Evolutionary conservation across 805 yeast genomes (phyloP).

Genomic region (Pichia thaimueangensis): DNA sequence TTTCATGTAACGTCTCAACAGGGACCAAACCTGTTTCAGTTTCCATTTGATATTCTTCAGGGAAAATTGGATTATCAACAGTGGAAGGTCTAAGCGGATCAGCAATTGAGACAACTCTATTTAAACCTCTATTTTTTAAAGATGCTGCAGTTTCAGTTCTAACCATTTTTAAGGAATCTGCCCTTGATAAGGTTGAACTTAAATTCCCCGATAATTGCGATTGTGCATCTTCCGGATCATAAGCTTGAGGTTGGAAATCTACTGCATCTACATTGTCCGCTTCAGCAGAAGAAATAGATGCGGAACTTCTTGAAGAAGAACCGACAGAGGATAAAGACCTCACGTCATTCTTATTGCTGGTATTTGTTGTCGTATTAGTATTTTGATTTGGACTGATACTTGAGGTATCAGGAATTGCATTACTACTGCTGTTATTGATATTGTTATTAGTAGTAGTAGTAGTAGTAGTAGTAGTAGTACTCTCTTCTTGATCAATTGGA

Average conservation of each 20-base stretch:
- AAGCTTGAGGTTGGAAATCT: slow-evolving; percentile 40
- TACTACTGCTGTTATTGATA: neutral
- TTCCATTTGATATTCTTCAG: slow-evolving; percentile 87
- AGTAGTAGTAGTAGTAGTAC: no score
- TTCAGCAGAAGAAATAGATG: slow-evolving; percentile 9
- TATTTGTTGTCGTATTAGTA: neutral
- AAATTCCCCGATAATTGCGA: slow-evolving; percentile 34
- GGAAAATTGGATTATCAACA: slow-evolving; percentile 67
- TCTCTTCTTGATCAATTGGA: no score
- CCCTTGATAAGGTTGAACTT: slow-evolving; percentile 26
- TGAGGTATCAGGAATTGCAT: neutral
- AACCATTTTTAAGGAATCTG: slow-evolving; percentile 35
- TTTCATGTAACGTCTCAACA: slow-evolving; percentile 56
- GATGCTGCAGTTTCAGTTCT: slow-evolving; percentile 73
- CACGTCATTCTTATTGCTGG: neutral
- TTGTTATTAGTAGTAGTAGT: neutral
- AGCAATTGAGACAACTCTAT: slow-evolving; percentile 45
- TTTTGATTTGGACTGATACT: neutral
- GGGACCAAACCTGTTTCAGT: slow-evolving; percentile 87
- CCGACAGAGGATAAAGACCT: neutral
- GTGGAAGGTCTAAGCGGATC: slow-evolving; percentile 51
- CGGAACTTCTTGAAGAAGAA: neutral
- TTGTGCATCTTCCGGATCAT: slow-evolving; percentile 43
- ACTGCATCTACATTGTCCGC: neutral
- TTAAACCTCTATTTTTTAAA: slow-evolving; percentile 54